These are phyloP conservation scores for Trichoderma hamatum DNA, from an alignment of 2,329 filamentous ascomycete species.

Conservation along the genomic window DNA sequence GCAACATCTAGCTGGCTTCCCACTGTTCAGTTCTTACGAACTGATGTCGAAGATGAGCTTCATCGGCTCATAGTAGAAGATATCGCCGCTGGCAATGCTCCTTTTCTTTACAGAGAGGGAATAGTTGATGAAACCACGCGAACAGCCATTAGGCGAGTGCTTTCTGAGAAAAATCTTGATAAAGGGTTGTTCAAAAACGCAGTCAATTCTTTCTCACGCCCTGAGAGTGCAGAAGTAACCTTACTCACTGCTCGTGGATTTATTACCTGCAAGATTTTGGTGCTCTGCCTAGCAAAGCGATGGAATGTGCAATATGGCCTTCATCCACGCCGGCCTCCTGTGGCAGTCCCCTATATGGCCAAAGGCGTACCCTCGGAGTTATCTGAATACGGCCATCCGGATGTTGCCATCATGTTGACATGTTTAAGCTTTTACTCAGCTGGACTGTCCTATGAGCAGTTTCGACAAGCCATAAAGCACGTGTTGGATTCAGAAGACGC, in stretches of 20 bases:
- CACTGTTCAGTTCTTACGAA: slow-evolving; percentile 57
- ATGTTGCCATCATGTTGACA: slow-evolving; percentile 67
- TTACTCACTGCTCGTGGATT: slow-evolving; percentile 19
- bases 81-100: slow-evolving; percentile 40
- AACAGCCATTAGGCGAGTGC: slow-evolving; percentile 24
- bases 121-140: slow-evolving; percentile 22
- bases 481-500: slow-evolving; percentile 59
- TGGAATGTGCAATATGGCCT: slow-evolving; percentile 70
- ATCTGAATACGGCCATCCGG: slow-evolving; percentile 69
- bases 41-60: slow-evolving; percentile 50
- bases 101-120: slow-evolving; percentile 5
- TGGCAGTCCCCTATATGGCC: slow-evolving; percentile 55
- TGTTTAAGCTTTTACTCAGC: slow-evolving; percentile 69
- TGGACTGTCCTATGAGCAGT: slow-evolving; percentile 54
- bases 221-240: neutral
- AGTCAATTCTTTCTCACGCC: neutral
- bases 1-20: slow-evolving; percentile 52
- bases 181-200: neutral
- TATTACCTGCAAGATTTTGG: slow-evolving; percentile 48
- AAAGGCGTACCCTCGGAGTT: slow-evolving; percentile 60
- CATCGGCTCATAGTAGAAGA: slow-evolving; percentile 45
- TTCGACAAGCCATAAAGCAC: slow-evolving; percentile 52
- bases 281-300: slow-evolving; percentile 62
- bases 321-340: slow-evolving; percentile 55
- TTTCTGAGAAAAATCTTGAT: neutral